phyloP scores from a whole-genome alignment of 495 filamentous ascomycete species.

The Polyplosphaeria fusca region DNA sequence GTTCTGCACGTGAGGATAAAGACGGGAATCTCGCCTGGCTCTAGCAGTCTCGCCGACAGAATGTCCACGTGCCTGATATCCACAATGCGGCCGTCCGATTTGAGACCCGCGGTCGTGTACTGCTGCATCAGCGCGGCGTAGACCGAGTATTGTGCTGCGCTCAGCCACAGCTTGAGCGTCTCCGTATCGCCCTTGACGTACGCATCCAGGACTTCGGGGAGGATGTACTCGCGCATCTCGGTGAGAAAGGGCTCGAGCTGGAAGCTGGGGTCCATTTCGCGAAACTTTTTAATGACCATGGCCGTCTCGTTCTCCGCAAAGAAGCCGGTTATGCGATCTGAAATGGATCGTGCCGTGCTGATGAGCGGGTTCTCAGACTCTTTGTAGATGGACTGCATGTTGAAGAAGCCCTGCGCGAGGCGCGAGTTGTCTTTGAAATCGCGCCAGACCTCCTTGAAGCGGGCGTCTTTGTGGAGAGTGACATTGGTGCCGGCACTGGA shows the following conservation, averaged over 20 bases:
- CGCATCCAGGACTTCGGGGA: conserved; percentile 94
- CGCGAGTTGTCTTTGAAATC: conserved; percentile 85
- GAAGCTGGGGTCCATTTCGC: conserved; percentile 94
- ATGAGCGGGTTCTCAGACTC: conserved; percentile 97
- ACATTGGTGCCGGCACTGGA: conserved; percentile 85
- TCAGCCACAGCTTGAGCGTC: conserved; percentile 89
- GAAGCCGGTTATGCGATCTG: conserved; percentile 88
- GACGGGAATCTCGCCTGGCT: conserved; percentile 95
- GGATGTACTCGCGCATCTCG: conserved; percentile 95
- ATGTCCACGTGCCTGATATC: conserved; percentile 95
- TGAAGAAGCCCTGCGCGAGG: conserved; percentile 84
- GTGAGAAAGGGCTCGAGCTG: conserved; percentile 89
- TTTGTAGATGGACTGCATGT: conserved; percentile 76
- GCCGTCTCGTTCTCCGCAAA: conserved; percentile 99
- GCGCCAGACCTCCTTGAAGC: conserved; percentile 93
- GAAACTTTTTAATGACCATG: conserved; percentile 93
- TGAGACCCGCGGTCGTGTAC: conserved; percentile 86
- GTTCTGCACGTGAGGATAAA: conserved; percentile 95
- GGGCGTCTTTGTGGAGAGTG: conserved; percentile 92
- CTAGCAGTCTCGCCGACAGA: conserved; percentile 79
- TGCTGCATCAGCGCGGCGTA: conserved; percentile 92
- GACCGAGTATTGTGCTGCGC: conserved; percentile 88
- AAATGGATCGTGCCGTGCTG: conserved; percentile 86
- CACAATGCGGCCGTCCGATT: conserved; percentile 88
- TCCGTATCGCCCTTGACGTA: conserved; percentile 95